Conservation (phyloP, 108 stramenopile genomes). For the Schizochytrium sp. region DNA sequence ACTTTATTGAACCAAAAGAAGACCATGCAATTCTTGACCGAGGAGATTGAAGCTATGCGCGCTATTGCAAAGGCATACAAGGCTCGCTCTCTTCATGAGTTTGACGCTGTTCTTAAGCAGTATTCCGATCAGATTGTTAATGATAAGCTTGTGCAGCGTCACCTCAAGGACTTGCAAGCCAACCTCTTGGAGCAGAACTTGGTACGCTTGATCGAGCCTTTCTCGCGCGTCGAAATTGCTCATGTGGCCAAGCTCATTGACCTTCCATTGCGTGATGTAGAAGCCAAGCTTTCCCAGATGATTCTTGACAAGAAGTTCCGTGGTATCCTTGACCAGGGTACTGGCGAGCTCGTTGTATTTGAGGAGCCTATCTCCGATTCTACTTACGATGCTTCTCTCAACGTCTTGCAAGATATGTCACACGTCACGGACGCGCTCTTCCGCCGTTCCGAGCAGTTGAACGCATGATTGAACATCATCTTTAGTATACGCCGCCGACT, state of each 20-base stretch:
- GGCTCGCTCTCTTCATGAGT: constrained; percentile 86
- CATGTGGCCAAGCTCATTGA: constrained; percentile 95
- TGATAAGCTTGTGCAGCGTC: constrained; percentile 93
- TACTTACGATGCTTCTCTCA: constrained; percentile 31
- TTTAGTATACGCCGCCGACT: too few species aligned
- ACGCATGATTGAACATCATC: neutral
- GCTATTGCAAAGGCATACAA: constrained; percentile 92
- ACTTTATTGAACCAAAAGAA: constrained; percentile 85
- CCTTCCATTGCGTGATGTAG: constrained; percentile 85
- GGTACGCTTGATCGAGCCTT: constrained; percentile 93
- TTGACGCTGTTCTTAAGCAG: constrained; percentile 74
- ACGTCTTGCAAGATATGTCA: constrained; percentile 30
- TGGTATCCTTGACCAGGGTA: constrained; percentile 98
- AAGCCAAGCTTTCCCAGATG: constrained; percentile 97
- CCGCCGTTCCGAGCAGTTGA: constrained; percentile 18
- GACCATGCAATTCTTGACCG: constrained; percentile 94
- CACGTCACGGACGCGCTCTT: constrained; percentile 34
- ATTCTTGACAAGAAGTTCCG: constrained; percentile 96
- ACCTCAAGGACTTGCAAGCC: constrained; percentile 93
- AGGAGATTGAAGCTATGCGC: constrained; percentile 93
- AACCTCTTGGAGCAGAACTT: constrained; percentile 95
- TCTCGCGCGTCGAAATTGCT: constrained; percentile 93
- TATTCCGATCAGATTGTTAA: constrained; percentile 15
- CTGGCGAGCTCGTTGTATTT: constrained; percentile 86
- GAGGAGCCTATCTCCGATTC: constrained; percentile 68